Base-by-base conservation (phyloP, 805 yeast species). In the Starmerella riodocensis region DNA sequence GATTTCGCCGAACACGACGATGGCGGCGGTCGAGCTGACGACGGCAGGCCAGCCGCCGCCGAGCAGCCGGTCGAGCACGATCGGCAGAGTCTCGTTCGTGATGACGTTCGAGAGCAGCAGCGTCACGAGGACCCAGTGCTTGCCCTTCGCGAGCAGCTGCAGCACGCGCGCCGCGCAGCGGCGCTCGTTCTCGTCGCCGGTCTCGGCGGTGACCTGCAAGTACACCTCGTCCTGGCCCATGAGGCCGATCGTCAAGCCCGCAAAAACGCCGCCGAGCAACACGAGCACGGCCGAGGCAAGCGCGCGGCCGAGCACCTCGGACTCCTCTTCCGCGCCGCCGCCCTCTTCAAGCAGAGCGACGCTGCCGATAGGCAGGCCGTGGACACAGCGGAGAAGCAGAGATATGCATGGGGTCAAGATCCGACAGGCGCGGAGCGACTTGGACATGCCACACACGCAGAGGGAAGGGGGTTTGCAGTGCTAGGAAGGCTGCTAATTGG, bases 11-110 rank as follows among this genome's bases (percentile, higher is more conserved):
- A 88, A 88, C 11, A 88, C 71, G 36, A 88, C 96, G 55, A 88
- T 88, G 20, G 86, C 73, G 3, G 80, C 86, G 0, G 98, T 86
- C n/a, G 96, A 78, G 11, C 85, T 71, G 12, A 85, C 82, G 27
- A 88, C 94, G 0, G 98, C 98, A 12, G 91, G 86, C 80, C 94
- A 79, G 1, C 98, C 98, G 31, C 97, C 97, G 34, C 97, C 97
- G 12, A 91, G 70, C 51, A 88, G 79, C 40, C 93, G 70, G 58
- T 88, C 97, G 43, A 91, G 68, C 18, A 88, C 93, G 50, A 88
- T 88, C 1, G 98, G 98, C 44, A 88, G 67, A 2, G 95, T 78
- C 59, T 88, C 96, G 58, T 86, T 86, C 32, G 96, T 86, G 56
- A 86, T 82, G 34, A 86, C 96, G 53, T 86, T 86, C 6, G 84